Conservation (phyloP, 257 asterid genomes). For the Nicotiana undulata region DNA sequence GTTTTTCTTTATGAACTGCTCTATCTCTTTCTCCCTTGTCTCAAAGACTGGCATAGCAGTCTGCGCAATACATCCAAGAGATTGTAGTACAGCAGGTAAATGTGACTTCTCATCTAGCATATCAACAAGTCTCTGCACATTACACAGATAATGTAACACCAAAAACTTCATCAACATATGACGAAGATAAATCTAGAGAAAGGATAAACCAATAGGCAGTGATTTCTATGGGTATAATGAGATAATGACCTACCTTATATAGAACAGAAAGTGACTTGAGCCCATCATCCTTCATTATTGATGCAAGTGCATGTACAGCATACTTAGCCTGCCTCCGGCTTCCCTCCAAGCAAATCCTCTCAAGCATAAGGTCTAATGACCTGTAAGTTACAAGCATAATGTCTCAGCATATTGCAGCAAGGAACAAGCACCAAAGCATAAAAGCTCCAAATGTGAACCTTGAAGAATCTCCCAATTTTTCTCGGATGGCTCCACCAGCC, state of each 20-base stretch:
- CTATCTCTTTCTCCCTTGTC: constrained; percentile 89
- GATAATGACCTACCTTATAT: constrained; percentile 58
- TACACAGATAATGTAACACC: constrained; percentile 3
- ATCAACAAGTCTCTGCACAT: constrained; percentile 82
- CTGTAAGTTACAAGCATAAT: constrained; percentile 33
- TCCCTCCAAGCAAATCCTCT: constrained; percentile 98
- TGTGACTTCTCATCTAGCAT: constrained; percentile 88
- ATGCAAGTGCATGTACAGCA: constrained; percentile 97
- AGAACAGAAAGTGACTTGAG: constrained; percentile 98
- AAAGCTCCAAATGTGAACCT: constrained; percentile 35
- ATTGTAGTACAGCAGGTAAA: constrained; percentile 94
- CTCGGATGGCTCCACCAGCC: constrained; percentile 98
- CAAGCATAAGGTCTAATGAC: constrained; percentile 90
- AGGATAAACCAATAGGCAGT: neutral
- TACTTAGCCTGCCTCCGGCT: constrained; percentile 97
- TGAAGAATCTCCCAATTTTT: constrained; percentile 86
- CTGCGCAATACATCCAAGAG: constrained; percentile 97
- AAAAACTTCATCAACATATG: neutral
- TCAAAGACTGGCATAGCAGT: constrained; percentile 98
- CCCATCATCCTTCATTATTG: constrained; percentile 97
- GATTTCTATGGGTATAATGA: neutral
- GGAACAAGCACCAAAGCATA: neutral
- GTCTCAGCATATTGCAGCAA: constrained; percentile 13
- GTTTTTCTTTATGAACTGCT: constrained; percentile 64
- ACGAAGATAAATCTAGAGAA: neutral